Evolutionary conservation across 2,329 filamentous ascomycete genomes (phyloP), one percentile per base, ranked within the genome.

Genomic region (Lachnellula occidentalis): DNA sequence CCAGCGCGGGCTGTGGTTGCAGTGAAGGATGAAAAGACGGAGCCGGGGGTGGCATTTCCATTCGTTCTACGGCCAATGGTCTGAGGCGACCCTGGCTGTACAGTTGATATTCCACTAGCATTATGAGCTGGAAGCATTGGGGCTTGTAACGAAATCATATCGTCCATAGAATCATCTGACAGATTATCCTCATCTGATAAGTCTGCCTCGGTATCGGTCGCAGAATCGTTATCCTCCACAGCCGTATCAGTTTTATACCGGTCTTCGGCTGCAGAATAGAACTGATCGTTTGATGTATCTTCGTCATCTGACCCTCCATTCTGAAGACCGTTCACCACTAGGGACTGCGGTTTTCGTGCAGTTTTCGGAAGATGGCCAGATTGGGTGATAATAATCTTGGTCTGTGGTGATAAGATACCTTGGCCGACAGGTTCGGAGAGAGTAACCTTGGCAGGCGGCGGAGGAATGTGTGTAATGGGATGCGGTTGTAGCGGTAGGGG

Each of bases 361-460:
- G 68, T 78, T 73, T 81, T 85, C 66, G 57, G 67, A 55, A 82
- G 80, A 22, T 76, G 77, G 62, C 77, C 81, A 4, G 83, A 81
- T 24, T 81, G 80, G 47, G 88, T 85, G 21, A 97, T 77, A 22
- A 99, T 85, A 54, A 99, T 90, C 65, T 88, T 91, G 15, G 92
- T 99, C 12, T 76, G 80, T 0, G 89, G 79, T 8, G 85, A 79
- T 46, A 99, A 70, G 5, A 94, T 71, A 8, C 94, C 94, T 71
- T 99, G 94, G 5, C 89, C 84, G 15, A 97, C 91, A 8, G 94
- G 94, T 69, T 99, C 94, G 69, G 92, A 97, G n/a, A 95, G 83
- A 47, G 89, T 85, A 57, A 97, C 88, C 72, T 87, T 91, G 42
- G 90, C 94, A 0, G 92, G 90, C 42, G 90, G 89, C 14, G 90